phyloP scores from a whole-genome alignment of 2,329 filamentous ascomycete genomes.

The Paraphaeosphaeria minitans region DNA sequence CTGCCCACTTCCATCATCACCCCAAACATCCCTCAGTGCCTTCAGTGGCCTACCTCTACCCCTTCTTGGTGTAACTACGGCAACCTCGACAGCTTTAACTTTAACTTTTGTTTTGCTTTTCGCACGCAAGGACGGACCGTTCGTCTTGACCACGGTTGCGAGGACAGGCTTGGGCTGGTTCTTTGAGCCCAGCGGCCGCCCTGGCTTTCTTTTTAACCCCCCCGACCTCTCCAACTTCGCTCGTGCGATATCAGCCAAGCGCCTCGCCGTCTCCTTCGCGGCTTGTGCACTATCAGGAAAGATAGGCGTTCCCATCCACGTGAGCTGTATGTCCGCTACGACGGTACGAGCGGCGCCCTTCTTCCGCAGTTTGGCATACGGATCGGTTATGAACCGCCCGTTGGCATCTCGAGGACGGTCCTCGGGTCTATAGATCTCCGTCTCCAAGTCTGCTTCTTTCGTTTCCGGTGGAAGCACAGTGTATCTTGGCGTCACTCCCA shows the following conservation, averaged over 20 bases:
- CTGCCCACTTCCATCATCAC: background rate
- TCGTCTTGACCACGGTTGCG: background rate
- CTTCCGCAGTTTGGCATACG: constrained; percentile 8
- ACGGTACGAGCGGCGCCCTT: constrained; percentile 23
- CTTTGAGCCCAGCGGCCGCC: constrained; percentile 1
- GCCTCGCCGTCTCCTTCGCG: constrained; percentile 29
- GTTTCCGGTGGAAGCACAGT: constrained; percentile 20
- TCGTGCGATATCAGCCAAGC: constrained; percentile 14
- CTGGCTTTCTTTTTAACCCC: background rate
- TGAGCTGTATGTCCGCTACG: constrained; percentile 42
- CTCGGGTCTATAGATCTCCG: constrained; percentile 5
- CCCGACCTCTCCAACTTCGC: background rate
- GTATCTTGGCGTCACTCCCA: constrained; percentile 44
- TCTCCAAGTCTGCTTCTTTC: constrained; percentile 4
- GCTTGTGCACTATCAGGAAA: constrained; percentile 33
- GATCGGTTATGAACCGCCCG: background rate
- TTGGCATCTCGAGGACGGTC: constrained; percentile 11
- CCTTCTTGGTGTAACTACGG: background rate
- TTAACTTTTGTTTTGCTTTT: background rate
- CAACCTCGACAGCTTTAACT: background rate
- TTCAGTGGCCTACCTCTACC: background rate
- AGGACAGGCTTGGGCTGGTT: background rate
- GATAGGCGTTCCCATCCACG: constrained; percentile 45
- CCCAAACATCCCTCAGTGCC: background rate
- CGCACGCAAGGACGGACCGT: background rate